Evolutionary conservation across 306 rosid species (phyloP).

Genomic region (Quercus aquifolioides): DNA sequence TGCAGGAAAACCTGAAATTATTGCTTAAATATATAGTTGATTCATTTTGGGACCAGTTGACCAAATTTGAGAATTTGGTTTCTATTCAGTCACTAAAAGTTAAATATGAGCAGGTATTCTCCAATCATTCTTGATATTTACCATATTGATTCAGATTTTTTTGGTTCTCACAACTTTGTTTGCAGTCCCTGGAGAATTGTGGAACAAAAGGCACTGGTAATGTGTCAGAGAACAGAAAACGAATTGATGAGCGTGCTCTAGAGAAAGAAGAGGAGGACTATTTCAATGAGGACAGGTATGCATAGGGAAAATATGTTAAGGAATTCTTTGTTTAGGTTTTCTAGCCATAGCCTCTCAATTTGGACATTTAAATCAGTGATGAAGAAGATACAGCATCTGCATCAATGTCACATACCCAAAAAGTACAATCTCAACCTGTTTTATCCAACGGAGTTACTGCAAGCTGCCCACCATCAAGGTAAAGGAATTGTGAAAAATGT

Average conservation of each 20-base stretch:
- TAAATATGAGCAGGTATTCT: slow-evolving; percentile 87
- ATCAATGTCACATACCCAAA: slow-evolving; percentile 47
- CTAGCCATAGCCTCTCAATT: slow-evolving; percentile 15
- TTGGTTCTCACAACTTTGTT: slow-evolving; percentile 22
- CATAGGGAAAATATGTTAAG: not conserved
- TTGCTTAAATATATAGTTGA: slow-evolving; percentile 66
- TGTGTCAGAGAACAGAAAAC: slow-evolving; percentile 64
- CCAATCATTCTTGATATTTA: slow-evolving; percentile 1
- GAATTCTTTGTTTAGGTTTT: slow-evolving; percentile 3
- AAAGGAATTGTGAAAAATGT: slow-evolving; percentile 7
- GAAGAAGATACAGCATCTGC: slow-evolving; percentile 87
- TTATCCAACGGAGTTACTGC: slow-evolving; percentile 70
- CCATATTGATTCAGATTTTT: not conserved
- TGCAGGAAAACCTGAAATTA: slow-evolving; percentile 76
- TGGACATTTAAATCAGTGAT: slow-evolving; percentile 51
- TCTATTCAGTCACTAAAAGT: slow-evolving; percentile 69
- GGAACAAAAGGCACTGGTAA: slow-evolving; percentile 48
- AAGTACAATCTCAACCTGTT: slow-evolving; percentile 52
- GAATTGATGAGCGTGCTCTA: slow-evolving; percentile 82
- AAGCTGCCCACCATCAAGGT: slow-evolving; percentile 57
- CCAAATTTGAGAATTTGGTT: slow-evolving; percentile 60
- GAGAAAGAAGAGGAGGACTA: slow-evolving; percentile 94
- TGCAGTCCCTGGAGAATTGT: slow-evolving; percentile 75
- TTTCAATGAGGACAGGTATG: slow-evolving; percentile 87
- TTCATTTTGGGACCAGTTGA: slow-evolving; percentile 85